A percentile compares a stretch with the other conserved stretches of the same genome.
These are phyloP conservation scores for Dovyalis caffra DNA, from an alignment of 345 rosid species.

Conservation along the genomic window DNA sequence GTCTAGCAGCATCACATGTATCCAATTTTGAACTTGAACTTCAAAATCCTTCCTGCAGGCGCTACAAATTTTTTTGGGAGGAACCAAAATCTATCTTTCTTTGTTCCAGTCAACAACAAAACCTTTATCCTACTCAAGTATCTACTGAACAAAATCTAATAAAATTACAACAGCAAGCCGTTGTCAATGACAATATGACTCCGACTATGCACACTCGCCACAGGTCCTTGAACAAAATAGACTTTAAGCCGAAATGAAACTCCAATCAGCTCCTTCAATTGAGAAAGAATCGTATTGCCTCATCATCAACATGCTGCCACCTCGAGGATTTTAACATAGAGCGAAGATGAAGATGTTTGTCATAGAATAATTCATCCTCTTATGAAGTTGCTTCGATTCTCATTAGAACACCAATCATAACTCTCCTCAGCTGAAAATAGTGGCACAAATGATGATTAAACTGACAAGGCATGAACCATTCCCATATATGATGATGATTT, in stretches of 20 bases:
- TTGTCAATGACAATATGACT: not conserved
- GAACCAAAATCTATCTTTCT: not conserved
- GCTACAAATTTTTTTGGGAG: not conserved
- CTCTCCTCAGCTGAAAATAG: constrained; percentile 2
- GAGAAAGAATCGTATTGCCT: not conserved
- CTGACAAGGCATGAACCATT: not conserved
- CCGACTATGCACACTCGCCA: not conserved
- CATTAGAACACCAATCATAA: not conserved
- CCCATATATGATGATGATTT: not conserved
- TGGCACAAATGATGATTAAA: not conserved
- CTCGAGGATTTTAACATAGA: not conserved
- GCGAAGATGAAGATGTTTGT: not conserved
- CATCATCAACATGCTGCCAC: not conserved
- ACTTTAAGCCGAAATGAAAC: not conserved
- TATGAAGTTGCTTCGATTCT: not conserved
- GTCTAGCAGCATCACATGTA: no score
- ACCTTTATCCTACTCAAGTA: not conserved
- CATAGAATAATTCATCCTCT: not conserved
- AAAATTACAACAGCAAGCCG: not conserved
- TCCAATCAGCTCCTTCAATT: not conserved
- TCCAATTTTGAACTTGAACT: not conserved
- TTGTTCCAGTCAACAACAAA: not conserved
- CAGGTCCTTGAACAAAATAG: constrained; percentile 12
- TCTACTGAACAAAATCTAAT: not conserved
- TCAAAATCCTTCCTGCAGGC: not conserved